Evolutionary conservation across 169 alveolate species (phyloP).

Genomic region (Plasmodium ovale): DNA sequence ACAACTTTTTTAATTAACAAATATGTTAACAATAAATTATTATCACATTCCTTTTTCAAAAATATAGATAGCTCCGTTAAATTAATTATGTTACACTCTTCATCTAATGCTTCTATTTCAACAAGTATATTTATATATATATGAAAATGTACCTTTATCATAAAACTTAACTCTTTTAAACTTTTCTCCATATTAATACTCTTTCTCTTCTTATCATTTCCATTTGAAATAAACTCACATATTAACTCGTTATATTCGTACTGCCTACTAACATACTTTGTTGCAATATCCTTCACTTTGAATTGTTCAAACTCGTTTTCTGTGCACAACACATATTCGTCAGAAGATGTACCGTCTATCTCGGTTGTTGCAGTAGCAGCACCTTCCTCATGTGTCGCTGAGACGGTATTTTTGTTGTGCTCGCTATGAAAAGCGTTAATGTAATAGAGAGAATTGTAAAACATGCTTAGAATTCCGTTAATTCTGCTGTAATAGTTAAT

Average conservation of each 20-base stretch:
- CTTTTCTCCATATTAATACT: not conserved
- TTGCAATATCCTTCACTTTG: slow-evolving; percentile 26
- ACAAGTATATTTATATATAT: slow-evolving; percentile 79
- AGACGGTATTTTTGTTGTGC: not conserved
- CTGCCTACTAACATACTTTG: slow-evolving; percentile 50
- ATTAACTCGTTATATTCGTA: slow-evolving; percentile 69
- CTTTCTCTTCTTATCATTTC: slow-evolving; percentile 2
- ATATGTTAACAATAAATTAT: slow-evolving; percentile 78
- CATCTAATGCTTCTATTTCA: slow-evolving; percentile 82
- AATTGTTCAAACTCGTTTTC: slow-evolving; percentile 26
- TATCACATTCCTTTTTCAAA: slow-evolving; percentile 79
- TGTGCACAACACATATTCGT: not conserved
- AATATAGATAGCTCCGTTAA: slow-evolving; percentile 82
- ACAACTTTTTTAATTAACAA: slow-evolving; percentile 54
- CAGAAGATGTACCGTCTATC: not conserved
- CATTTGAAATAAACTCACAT: slow-evolving; percentile 23
- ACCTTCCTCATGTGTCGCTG: not conserved
- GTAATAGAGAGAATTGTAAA: slow-evolving; percentile 63
- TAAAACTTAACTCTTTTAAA: slow-evolving; percentile 55
- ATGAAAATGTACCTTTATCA: slow-evolving; percentile 60
- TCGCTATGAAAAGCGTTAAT: slow-evolving; percentile 41
- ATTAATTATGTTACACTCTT: slow-evolving; percentile 77
- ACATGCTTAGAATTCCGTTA: slow-evolving; percentile 61
- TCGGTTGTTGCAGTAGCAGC: not conserved
- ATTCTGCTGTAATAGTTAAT: slow-evolving; percentile 60